Conservation (phyloP, 371 early-diverging fungal species). For the Apophysomyces sp. region DNA sequence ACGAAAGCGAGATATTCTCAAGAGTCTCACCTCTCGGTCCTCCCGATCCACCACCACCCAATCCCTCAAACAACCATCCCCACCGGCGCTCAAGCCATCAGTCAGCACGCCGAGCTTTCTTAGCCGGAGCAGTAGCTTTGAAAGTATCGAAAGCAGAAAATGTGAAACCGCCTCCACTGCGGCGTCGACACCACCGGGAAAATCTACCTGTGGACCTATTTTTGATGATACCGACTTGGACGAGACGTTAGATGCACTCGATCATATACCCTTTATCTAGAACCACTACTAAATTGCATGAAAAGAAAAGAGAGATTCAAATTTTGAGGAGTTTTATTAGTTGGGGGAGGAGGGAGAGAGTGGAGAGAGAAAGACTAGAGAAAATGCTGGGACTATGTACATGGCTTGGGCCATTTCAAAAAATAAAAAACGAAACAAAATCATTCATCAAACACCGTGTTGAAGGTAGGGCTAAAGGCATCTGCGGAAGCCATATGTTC, state of each 20-base stretch:
- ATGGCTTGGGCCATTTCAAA: neutral
- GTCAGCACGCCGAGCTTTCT: constrained; percentile 15
- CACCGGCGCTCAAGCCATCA: constrained; percentile 2
- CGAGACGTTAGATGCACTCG: neutral
- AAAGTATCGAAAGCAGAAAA: neutral
- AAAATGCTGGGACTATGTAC: neutral
- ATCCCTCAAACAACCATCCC: neutral
- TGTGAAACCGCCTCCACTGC: neutral
- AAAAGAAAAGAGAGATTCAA: neutral
- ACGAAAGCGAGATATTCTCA: constrained; percentile 24
- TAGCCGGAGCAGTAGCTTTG: neutral
- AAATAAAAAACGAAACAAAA: neutral
- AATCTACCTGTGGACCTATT: neutral
- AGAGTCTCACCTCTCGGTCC: constrained; percentile 41
- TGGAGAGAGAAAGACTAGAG: neutral
- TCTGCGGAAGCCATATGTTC: constrained; percentile 3
- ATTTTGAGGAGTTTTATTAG: too few species aligned
- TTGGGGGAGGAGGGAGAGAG: too few species aligned
- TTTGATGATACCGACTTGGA: neutral
- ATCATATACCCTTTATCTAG: neutral
- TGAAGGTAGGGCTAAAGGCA: constrained; percentile 20
- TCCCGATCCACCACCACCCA: constrained; percentile 14
- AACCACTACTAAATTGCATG: neutral
- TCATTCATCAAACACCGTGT: constrained; percentile 32
- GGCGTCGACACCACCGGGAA: neutral